These are phyloP conservation scores for Coelastrella sp. DNA, from an alignment of 139 green algal species.

Conservation along the genomic window DNA sequence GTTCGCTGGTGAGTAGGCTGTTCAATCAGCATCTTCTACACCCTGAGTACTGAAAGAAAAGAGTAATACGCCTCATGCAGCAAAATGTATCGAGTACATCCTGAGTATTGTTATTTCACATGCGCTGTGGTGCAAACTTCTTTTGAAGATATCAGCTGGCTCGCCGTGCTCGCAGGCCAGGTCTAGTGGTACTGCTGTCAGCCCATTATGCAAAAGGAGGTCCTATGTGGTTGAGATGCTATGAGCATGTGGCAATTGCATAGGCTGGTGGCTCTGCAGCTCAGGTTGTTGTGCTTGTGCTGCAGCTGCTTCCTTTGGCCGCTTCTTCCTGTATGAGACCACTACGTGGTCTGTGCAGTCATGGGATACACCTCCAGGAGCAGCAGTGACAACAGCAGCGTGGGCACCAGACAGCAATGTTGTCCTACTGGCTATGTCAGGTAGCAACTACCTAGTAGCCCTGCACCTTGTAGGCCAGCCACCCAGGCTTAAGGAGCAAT, in stretches of 20 bases:
- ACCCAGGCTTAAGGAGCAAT: constrained; percentile 43
- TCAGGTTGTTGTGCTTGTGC: neutral
- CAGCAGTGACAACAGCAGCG: neutral
- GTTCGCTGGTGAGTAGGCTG: constrained; percentile 55
- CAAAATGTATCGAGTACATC: too few relatives aligned
- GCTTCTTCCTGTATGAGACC: constrained; percentile 59
- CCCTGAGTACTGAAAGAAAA: too few relatives aligned
- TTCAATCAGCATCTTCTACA: too few relatives aligned
- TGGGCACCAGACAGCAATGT: constrained; percentile 28
- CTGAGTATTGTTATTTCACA: too few relatives aligned
- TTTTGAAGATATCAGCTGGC: too few relatives aligned
- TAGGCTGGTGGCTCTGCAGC: neutral
- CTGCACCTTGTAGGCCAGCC: constrained; percentile 54
- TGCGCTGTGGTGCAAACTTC: too few relatives aligned
- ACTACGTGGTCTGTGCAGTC: constrained; percentile 28
- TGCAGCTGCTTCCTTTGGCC: constrained; percentile 9
- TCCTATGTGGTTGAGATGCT: too few relatives aligned
- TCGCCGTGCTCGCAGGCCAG: too few relatives aligned
- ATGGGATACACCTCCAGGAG: constrained; percentile 37
- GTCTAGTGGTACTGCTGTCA: constrained; percentile 24
- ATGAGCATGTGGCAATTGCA: too few relatives aligned
- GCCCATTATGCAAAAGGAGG: too few relatives aligned
- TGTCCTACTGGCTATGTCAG: constrained; percentile 48
- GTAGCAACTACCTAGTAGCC: constrained; percentile 43
- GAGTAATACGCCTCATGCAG: too few relatives aligned